These are phyloP conservation scores for Penicillium sp. DNA, from an alignment of 2,329 filamentous ascomycete genomes.

Conservation along the genomic window DNA sequence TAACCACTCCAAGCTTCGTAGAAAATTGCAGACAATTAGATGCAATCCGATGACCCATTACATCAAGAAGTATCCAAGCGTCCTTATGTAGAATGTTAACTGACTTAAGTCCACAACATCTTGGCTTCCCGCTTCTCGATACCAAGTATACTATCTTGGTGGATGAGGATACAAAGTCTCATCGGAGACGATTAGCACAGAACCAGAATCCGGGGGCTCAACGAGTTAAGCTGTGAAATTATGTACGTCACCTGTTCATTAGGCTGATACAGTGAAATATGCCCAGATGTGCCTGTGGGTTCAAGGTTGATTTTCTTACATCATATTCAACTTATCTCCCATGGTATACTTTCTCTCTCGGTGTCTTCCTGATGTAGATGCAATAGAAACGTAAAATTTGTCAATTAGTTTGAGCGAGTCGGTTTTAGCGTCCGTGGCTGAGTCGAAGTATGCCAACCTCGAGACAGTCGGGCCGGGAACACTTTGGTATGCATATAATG, in stretches of 20 bases:
- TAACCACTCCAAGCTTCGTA: too few species aligned
- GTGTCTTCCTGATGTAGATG: too few species aligned
- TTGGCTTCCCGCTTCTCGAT: too few species aligned
- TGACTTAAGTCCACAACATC: too few species aligned
- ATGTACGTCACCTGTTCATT: background rate
- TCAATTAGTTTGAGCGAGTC: background rate
- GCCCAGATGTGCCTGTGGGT: background rate
- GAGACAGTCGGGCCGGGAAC: background rate
- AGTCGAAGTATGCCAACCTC: background rate
- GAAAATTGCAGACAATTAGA: too few species aligned
- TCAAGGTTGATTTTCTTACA: background rate
- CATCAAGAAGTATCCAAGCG: too few species aligned
- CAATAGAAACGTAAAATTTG: background rate
- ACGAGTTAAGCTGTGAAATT: background rate
- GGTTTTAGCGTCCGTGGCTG: background rate
- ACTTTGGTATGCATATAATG: background rate
- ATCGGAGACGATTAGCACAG: too few species aligned
- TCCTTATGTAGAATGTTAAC: too few species aligned
- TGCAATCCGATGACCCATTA: too few species aligned
- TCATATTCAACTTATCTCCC: background rate
- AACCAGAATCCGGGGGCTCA: background rate
- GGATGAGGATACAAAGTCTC: too few species aligned
- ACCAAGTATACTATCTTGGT: too few species aligned
- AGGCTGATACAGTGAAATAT: background rate
- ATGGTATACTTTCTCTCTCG: too few species aligned